Evolutionary conservation across 352 stramenopile genomes (phyloP), one percentile per base, ranked within the genome.

Genomic region (Blastocystis sp.): DNA sequence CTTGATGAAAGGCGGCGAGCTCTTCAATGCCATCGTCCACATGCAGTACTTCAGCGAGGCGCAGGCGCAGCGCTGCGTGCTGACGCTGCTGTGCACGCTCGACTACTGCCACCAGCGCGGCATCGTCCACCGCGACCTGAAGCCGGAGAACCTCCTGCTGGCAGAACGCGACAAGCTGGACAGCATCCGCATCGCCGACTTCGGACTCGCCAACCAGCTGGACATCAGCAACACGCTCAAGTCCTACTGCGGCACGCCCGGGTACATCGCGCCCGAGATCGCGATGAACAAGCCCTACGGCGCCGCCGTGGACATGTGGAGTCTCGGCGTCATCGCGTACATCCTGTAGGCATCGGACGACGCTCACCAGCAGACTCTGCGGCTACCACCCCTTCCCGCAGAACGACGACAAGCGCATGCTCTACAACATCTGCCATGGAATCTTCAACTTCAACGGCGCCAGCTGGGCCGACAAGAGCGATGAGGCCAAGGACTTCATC

Each of bases 161-260:
- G 90, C 90, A 86, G 93, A 91, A 59, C 88, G 88, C 0, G 89
- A 90, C n/a, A 90, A 94, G 73, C 90, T 94, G 56, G 91, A 97
- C 87, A 98, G 98, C 88, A 96, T 99, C 87, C 99, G 99, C 88
- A 97, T 99, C 89, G 96, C 96, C 11, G 96, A 99, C 89, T 99
- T 99, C 90, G 96, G 96, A 14, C 91, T 99, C 16, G 97, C 93
- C 24, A 99, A 99, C 89, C 90, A 97, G 57, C 98, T 98, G 92
- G 89, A 94, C 38, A 96, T 99, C 89, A 95, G 96, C 78, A 95
- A 98, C 67, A 99, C 99, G 86, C 90, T 99, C 77, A 92, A 94
- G 51, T 99, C 96, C 64, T 97, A 93, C 29, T 97, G 93, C 86
- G 93, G 94, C 2, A 98, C 94, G 32, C 96, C 96, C 4, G 98